Evolutionary conservation across 2,329 filamentous ascomycete genomes (phyloP).

Genomic region (Fusarium circinatum): DNA sequence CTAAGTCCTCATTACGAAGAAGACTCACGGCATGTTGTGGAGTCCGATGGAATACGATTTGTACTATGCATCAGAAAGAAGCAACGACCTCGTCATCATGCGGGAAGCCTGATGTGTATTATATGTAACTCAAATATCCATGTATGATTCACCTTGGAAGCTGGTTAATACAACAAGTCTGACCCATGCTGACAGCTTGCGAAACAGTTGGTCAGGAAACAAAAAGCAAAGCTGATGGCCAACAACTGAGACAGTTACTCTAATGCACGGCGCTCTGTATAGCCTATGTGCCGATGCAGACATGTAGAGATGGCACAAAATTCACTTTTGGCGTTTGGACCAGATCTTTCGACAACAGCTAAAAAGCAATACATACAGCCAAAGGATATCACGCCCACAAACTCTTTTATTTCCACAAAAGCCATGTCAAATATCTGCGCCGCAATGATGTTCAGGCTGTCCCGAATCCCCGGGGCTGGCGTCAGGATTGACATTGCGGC

Average conservation of each 20-base stretch:
- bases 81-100: neutral
- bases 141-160: neutral
- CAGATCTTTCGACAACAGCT: neutral
- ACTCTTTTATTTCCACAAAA: slow-evolving; percentile 1
- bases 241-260: slow-evolving; percentile 3
- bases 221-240: neutral
- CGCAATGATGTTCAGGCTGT: neutral
- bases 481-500: slow-evolving; percentile 30
- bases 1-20: neutral
- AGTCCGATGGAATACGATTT: neutral
- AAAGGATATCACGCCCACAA: slow-evolving; percentile 36
- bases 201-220: neutral
- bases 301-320: neutral
- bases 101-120: neutral
- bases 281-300: neutral
- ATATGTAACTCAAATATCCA: neutral
- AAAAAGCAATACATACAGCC: slow-evolving; percentile 21
- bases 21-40: neutral
- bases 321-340: neutral
- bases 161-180: neutral
- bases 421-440: neutral
- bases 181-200: neutral
- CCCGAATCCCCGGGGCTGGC: slow-evolving; percentile 37
- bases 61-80: neutral
- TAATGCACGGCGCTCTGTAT: neutral